Base-by-base conservation (phyloP, 768 basidiomycete species). In the Wakefieldia striispora region DNA sequence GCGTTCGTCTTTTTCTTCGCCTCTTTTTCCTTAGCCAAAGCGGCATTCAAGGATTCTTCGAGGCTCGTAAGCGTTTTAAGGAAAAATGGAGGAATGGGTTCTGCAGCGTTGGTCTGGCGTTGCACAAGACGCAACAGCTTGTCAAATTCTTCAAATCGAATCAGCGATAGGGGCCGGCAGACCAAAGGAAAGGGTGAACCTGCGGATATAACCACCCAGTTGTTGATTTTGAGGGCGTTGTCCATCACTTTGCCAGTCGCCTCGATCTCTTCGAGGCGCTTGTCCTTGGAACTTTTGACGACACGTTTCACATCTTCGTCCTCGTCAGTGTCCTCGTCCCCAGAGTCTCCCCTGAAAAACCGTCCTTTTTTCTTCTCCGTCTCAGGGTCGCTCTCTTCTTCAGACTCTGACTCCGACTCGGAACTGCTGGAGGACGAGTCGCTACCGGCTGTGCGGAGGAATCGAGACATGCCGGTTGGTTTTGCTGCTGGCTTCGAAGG, bases 1-100 rank as follows among this genome's bases (percentile, higher is more conserved):
- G 92, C 88, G 57, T 94, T 95, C 86, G 95, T 91, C 73, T 97
- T 97, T 73, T 97, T 97, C 73, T 90, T 89, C 10, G 91, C 68
- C 51, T 88, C 86, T 69, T 95, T 95, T 70, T 97, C 94, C 67
- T 90, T 90, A 10, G 84, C 75, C 37, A 90, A 70, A 6, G 91
- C 83, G 21, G 70, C 73, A 57, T 82, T 86, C 58, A 97, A 71
- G 10, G 90, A 83, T 20, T 75, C 68, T 57, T 98, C 97, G 33
- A 98, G 81, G 57, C 75, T 81, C 48, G 75, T 69, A 40, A 91
- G 79, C 27, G 83, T 86, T 64, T 81, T 86, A 64, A 91, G 75
- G 72, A 83, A 95, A 64, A 95, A 86, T 2, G 90, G 83, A 29
- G 97, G 91, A 37, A 95, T 79, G 17, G 89, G 87, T 56, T 95